phyloP scores from a whole-genome alignment of 75 land plant species.

The Selaginella tamariscina region DNA sequence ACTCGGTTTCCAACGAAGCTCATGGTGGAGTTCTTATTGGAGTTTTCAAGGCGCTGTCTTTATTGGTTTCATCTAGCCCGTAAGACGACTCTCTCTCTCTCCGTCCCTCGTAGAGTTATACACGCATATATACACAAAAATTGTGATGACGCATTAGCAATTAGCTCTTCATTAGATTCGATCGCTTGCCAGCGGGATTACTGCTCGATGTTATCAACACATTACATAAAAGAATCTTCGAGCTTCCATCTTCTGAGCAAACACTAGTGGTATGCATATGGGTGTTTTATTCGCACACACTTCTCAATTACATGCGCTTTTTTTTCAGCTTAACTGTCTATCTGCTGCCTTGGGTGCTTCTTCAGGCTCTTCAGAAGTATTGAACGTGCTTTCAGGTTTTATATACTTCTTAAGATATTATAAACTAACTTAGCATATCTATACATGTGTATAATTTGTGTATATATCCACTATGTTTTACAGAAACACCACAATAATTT shows the following conservation, averaged over 20 bases:
- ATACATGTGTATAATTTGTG: constrained; percentile 1
- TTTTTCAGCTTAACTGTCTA: constrained; percentile 56
- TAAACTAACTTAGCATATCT: background rate
- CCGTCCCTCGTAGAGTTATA: background rate
- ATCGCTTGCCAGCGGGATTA: constrained; percentile 67
- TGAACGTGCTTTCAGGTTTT: constrained; percentile 38
- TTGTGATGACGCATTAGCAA: background rate
- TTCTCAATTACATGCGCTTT: constrained; percentile 23
- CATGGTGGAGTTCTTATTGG: constrained; percentile 49
- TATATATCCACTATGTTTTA: background rate
- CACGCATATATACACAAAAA: background rate
- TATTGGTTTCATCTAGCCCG: constrained; percentile 76
- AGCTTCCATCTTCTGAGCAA: constrained; percentile 38
- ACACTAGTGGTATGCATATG: background rate
- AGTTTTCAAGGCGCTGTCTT: constrained; percentile 68
- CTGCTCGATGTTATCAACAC: constrained; percentile 50
- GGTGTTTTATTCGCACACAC: background rate
- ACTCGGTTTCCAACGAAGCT: constrained; percentile 49
- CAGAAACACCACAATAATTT: background rate
- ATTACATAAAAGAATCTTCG: constrained; percentile 31
- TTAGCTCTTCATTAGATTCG: constrained; percentile 39
- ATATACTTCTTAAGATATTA: background rate
- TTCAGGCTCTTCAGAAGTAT: constrained; percentile 53
- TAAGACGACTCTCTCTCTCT: constrained; percentile 27
- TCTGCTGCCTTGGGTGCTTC: constrained; percentile 50